A percentile compares a stretch with the other conserved stretches of the same genome.
Evolutionary conservation across 176 grass and related monocot genomes (phyloP).

Genomic region (Pontederia paniculata): DNA sequence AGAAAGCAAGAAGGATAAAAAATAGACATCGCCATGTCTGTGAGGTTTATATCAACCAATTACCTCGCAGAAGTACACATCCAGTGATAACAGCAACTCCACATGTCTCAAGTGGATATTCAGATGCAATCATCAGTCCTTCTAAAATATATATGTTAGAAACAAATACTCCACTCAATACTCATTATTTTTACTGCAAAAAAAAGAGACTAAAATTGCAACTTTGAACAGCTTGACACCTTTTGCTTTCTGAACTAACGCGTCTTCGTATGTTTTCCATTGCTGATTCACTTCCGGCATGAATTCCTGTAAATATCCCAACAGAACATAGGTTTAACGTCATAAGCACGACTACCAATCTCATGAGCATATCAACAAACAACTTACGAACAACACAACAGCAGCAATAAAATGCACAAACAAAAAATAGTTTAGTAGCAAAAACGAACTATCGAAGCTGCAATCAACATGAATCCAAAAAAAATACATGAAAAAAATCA

Average conservation of each 20-base stretch:
- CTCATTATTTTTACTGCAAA: background rate
- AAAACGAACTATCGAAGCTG: no score
- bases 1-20: no score
- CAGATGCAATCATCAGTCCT: slow-evolving; percentile 44
- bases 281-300: slow-evolving; percentile 38
- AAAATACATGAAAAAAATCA: no score
- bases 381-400: no score
- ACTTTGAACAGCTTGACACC: slow-evolving; percentile 20
- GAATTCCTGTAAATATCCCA: slow-evolving; percentile 28
- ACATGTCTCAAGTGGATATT: slow-evolving; percentile 58
- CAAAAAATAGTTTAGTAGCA: no score
- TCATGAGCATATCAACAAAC: no score
- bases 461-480: no score
- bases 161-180: slow-evolving; percentile 3
- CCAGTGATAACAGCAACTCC: slow-evolving; percentile 53
- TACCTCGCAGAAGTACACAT: slow-evolving; percentile 72
- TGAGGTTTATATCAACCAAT: background rate
- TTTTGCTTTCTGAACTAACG: slow-evolving; percentile 47
- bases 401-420: no score
- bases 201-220: background rate
- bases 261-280: slow-evolving; percentile 57
- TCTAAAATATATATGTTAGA: slow-evolving; percentile 25
- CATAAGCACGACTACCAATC: no score
- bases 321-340: no score
- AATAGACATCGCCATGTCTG: background rate